Conservation (phyloP, 2,329 filamentous ascomycete species). For the Daldinia sp. region DNA sequence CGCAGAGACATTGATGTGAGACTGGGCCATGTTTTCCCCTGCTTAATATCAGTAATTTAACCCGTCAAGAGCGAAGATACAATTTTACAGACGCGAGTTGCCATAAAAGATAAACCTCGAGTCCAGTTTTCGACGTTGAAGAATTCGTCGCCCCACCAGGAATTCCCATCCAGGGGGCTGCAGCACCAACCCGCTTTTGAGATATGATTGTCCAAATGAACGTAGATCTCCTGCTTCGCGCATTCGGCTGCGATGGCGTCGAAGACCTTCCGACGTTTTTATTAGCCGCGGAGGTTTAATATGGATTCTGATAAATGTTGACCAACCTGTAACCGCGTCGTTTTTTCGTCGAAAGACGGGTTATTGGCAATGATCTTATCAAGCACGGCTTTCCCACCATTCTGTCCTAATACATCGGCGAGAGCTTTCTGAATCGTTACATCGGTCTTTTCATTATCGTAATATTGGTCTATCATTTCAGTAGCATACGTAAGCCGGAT, state of each 20-base stretch:
- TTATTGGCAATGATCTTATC: slow-evolving; percentile 63
- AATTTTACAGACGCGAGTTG: slow-evolving; percentile 52
- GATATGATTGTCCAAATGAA: slow-evolving; percentile 69
- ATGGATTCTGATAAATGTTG: background rate
- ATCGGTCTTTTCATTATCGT: slow-evolving; percentile 57
- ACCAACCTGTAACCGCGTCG: slow-evolving; percentile 60
- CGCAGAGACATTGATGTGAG: slow-evolving; percentile 60
- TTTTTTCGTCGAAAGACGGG: slow-evolving; percentile 60
- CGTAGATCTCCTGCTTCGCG: slow-evolving; percentile 62
- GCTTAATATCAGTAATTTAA: slow-evolving; percentile 7
- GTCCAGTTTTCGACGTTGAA: slow-evolving; percentile 68
- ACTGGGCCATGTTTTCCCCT: slow-evolving; percentile 56
- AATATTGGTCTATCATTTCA: slow-evolving; percentile 69
- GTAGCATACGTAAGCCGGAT: slow-evolving; percentile 70
- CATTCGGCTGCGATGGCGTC: slow-evolving; percentile 69
- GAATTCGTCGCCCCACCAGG: slow-evolving; percentile 68
- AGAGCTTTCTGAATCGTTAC: slow-evolving; percentile 56
- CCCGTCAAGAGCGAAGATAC: background rate
- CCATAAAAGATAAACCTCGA: slow-evolving; percentile 67
- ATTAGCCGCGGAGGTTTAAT: background rate
- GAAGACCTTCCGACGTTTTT: slow-evolving; percentile 54
- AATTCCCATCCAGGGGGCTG: slow-evolving; percentile 60
- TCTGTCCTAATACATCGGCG: slow-evolving; percentile 55
- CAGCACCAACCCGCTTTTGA: slow-evolving; percentile 68
- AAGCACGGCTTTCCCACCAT: slow-evolving; percentile 60